A percentile compares a stretch with the other conserved stretches of the same genome.
Conservation (phyloP, 441 rosid species). For the Bocquillonia castaneifolia region DNA sequence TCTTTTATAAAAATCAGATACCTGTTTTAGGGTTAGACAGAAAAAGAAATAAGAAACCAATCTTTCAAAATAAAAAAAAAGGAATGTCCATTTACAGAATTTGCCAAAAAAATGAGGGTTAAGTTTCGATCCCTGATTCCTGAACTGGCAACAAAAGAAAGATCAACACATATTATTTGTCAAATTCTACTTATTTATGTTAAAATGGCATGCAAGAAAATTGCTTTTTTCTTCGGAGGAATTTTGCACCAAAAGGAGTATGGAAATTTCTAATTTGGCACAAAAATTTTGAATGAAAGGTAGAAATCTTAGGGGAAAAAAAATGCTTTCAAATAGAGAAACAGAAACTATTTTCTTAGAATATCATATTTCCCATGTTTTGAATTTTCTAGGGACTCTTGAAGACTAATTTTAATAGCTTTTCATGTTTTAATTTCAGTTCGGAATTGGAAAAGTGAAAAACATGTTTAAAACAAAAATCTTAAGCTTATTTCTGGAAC, state of each 20-base stretch:
- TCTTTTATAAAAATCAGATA: conserved; percentile 86
- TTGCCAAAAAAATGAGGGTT: not conserved
- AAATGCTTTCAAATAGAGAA: not conserved
- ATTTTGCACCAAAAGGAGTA: not conserved
- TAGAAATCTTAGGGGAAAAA: not conserved
- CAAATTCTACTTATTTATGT: not conserved
- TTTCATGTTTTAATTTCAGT: not conserved
- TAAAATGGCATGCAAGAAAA: not conserved
- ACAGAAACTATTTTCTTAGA: not conserved
- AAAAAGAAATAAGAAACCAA: conserved; percentile 19
- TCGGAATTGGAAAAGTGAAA: not conserved
- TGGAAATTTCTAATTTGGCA: not conserved
- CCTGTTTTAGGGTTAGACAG: conserved; percentile 40
- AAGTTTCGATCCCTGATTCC: not conserved
- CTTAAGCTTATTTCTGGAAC: not conserved
- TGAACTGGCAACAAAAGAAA: conserved; percentile 4
- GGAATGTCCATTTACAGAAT: not conserved
- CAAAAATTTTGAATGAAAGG: not conserved
- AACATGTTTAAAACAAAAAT: not conserved
- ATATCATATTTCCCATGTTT: not conserved
- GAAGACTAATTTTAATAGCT: not conserved
- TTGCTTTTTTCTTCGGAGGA: not conserved
- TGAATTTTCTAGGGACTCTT: not conserved
- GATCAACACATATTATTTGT: not conserved
- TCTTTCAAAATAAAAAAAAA: conserved; percentile 12